A percentile compares a stretch with the other conserved stretches of the same genome.
Conservation (phyloP, 306 rosid species). For the Herpetospermum pedunculosum region DNA sequence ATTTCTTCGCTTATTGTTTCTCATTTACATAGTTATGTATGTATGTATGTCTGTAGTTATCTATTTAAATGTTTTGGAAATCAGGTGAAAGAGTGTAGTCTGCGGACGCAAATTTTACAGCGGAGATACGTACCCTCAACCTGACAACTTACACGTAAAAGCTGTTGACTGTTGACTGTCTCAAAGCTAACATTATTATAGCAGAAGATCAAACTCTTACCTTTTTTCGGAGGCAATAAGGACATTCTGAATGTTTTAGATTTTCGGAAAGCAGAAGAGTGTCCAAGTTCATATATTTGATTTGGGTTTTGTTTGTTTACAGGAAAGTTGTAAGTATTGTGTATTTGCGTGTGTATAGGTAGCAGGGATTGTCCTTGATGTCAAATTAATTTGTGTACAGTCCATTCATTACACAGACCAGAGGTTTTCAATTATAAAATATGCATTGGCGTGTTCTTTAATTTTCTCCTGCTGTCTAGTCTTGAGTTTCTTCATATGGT, state of each 20-base stretch:
- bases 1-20: not conserved
- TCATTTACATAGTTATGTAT: not conserved
- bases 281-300: conserved; percentile 18
- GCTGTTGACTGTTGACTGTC: conserved; percentile 9
- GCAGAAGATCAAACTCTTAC: conserved; percentile 9
- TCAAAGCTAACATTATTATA: conserved; percentile 20
- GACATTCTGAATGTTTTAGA: conserved; percentile 11
- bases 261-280: conserved; percentile 14
- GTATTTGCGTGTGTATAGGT: conserved; percentile 15
- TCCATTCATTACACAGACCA: conserved; percentile 14
- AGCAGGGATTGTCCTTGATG: conserved; percentile 24
- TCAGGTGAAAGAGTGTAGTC: conserved; percentile 76
- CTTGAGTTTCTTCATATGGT: not conserved
- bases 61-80: not conserved
- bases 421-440: conserved; percentile 20
- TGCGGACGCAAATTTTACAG: conserved; percentile 62
- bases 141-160: conserved; percentile 33
- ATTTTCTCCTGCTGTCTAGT: not conserved
- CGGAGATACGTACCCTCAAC: conserved; percentile 29
- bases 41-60: not conserved
- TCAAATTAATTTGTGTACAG: conserved; percentile 29
- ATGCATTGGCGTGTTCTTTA: conserved; percentile 14
- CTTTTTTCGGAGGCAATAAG: not conserved
- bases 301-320: conserved; percentile 22
- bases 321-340: conserved; percentile 14